These are phyloP conservation scores for Camellia lanceoleosa DNA, from an alignment of 148 eudicot species.

Conservation along the genomic window DNA sequence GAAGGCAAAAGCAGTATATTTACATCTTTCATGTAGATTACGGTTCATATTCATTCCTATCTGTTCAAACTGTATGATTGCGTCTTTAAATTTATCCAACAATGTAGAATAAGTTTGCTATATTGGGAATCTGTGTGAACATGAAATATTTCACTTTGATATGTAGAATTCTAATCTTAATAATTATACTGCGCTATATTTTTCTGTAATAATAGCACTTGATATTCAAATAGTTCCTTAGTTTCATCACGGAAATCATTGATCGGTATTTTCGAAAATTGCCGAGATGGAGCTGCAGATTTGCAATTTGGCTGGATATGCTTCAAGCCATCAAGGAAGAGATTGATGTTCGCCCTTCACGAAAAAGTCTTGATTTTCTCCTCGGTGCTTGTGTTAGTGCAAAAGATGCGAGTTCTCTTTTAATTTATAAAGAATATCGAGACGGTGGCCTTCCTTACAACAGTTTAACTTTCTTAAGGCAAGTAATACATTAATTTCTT, in stretches of 20 bases:
- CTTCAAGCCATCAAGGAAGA: slow-evolving; percentile 72
- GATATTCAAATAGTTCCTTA: not conserved
- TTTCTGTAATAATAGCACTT: not conserved
- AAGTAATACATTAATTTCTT: slow-evolving; percentile 21
- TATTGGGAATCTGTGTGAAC: not conserved
- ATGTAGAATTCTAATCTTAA: not conserved
- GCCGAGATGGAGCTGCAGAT: slow-evolving; percentile 57
- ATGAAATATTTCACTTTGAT: too few relatives aligned
- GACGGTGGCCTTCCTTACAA: slow-evolving; percentile 71
- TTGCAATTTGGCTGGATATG: slow-evolving; percentile 62
- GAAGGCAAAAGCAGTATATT: slow-evolving; percentile 73
- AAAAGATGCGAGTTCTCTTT: slow-evolving; percentile 55
- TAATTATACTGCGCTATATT: not conserved
- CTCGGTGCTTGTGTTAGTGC: slow-evolving; percentile 70
- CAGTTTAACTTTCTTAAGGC: slow-evolving; percentile 64
- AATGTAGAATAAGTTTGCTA: not conserved
- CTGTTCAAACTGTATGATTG: too few relatives aligned
- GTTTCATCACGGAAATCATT: slow-evolving; percentile 12
- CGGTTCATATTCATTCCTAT: not conserved
- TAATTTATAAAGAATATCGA: slow-evolving; percentile 79
- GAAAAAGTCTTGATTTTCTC: slow-evolving; percentile 86
- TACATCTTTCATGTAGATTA: slow-evolving; percentile 3
- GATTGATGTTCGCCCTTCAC: slow-evolving; percentile 62
- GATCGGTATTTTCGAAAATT: slow-evolving; percentile 55
- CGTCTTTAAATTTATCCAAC: not conserved